Evolutionary conservation across 1,284 basidiomycete genomes (phyloP).

Genomic region (Malassezia nana): DNA sequence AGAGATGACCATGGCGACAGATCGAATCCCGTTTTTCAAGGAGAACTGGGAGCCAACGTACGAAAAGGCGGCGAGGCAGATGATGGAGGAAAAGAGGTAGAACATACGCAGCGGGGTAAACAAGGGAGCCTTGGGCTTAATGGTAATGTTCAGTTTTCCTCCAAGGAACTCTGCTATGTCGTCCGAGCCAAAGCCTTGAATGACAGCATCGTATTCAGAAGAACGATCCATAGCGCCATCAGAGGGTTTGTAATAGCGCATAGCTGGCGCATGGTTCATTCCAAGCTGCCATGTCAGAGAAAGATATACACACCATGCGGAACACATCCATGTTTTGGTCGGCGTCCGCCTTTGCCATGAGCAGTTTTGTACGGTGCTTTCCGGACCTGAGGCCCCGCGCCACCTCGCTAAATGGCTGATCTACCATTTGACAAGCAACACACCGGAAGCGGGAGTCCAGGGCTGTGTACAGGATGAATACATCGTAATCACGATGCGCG

Average conservation of each 20-base stretch:
- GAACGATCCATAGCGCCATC: neutral
- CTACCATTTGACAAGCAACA: slow-evolving; percentile 11
- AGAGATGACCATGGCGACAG: slow-evolving; percentile 26
- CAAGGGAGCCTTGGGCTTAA: slow-evolving; percentile 18
- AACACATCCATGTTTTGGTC: slow-evolving; percentile 5
- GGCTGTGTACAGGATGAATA: slow-evolving; percentile 12
- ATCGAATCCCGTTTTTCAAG: slow-evolving; percentile 16
- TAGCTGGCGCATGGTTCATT: slow-evolving; percentile 7
- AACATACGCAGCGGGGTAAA: slow-evolving; percentile 14
- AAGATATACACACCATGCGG: slow-evolving; percentile 1
- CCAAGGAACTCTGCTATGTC: slow-evolving; percentile 4
- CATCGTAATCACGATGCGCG: slow-evolving; percentile 11
- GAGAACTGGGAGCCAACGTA: slow-evolving; percentile 22
- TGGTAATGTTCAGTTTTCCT: slow-evolving; percentile 18
- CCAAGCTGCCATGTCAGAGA: neutral
- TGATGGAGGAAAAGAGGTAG: slow-evolving; percentile 10
- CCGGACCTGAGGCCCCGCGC: slow-evolving; percentile 7
- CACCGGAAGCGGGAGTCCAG: slow-evolving; percentile 1
- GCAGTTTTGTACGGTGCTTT: neutral
- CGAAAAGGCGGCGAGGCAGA: neutral
- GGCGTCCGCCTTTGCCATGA: slow-evolving; percentile 11
- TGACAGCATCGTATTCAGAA: slow-evolving; percentile 3
- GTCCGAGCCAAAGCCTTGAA: slow-evolving; percentile 8
- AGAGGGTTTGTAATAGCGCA: neutral
- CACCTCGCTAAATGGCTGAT: slow-evolving; percentile 5